phyloP scores from a whole-genome alignment of 2,329 filamentous ascomycete genomes.

The Aspergillus thermomutatus region DNA sequence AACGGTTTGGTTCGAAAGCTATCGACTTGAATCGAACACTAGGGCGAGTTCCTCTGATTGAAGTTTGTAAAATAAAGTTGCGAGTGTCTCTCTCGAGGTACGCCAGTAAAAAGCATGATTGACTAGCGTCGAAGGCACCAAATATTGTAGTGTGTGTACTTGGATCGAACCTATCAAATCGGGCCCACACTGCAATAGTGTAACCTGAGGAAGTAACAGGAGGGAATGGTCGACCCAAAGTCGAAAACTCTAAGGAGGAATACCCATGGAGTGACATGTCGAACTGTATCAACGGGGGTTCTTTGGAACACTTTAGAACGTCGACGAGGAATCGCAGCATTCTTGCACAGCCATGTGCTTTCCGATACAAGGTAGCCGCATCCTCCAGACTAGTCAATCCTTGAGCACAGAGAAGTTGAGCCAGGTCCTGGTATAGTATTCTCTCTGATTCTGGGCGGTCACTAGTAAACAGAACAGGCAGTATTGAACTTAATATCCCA shows the following conservation, averaged over 20 bases:
- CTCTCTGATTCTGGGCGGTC: conserved; percentile 55
- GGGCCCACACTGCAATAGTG: conserved; percentile 84
- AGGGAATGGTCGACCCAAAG: conserved; percentile 80
- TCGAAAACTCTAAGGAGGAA: conserved; percentile 84
- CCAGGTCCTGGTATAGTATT: conserved; percentile 62
- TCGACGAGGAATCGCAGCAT: conserved; percentile 69
- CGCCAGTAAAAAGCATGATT: conserved; percentile 89
- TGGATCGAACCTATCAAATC: conserved; percentile 80
- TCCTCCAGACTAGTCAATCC: conserved; percentile 80
- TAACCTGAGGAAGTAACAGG: conserved; percentile 77
- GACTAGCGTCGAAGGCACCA: conserved; percentile 85
- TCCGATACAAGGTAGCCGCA: conserved; percentile 70
- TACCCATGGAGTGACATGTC: conserved; percentile 85
- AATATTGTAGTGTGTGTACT: conserved; percentile 91
- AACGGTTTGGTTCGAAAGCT: conserved; percentile 69
- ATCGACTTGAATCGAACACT: conserved; percentile 91
- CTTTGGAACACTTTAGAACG: conserved; percentile 69
- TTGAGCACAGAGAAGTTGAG: conserved; percentile 65
- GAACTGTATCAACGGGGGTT: conserved; percentile 86
- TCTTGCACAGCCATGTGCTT: conserved; percentile 49
- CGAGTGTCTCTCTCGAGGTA: conserved; percentile 92
- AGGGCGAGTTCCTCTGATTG: conserved; percentile 77
- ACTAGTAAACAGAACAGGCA: conserved; percentile 60
- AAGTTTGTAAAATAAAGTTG: conserved; percentile 95
- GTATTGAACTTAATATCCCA: conserved; percentile 64